Evolutionary conservation across 1,284 basidiomycete species (phyloP).

Genomic region (Naganishia cerealis): DNA sequence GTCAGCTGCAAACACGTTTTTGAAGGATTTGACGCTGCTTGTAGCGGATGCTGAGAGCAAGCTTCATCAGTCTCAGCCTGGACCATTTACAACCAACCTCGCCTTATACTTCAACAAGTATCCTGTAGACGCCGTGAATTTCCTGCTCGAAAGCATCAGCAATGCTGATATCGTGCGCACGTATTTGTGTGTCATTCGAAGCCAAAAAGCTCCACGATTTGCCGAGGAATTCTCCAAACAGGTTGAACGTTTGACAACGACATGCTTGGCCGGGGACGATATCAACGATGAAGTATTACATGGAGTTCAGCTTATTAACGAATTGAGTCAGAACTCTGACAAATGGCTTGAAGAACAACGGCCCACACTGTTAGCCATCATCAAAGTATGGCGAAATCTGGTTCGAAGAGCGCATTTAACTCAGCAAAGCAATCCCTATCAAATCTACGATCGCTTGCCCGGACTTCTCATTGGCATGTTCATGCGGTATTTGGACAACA

Average conservation of each 20-base stretch:
- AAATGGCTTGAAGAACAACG: conserved; percentile 70
- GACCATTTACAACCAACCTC: conserved; percentile 91
- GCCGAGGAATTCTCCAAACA: conserved; percentile 70
- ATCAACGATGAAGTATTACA: conserved; percentile 56
- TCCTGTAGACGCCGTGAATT: conserved; percentile 76
- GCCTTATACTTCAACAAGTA: conserved; percentile 90
- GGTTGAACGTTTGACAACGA: conserved; percentile 63
- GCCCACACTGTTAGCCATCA: conserved; percentile 66
- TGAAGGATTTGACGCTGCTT: conserved; percentile 78
- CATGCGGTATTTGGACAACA: conserved; percentile 63
- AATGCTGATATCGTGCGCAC: conserved; percentile 75
- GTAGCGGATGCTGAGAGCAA: conserved; percentile 92
- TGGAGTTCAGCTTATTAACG: conserved; percentile 72
- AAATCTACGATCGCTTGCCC: conserved; percentile 65
- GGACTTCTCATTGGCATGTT: conserved; percentile 73
- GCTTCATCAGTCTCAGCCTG: conserved; percentile 83
- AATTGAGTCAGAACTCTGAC: conserved; percentile 69
- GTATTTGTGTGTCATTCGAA: conserved; percentile 74
- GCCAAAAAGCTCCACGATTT: conserved; percentile 72
- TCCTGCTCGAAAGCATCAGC: conserved; percentile 77
- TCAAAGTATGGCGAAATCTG: conserved; percentile 68
- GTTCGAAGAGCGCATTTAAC: conserved; percentile 45
- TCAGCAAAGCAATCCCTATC: conserved; percentile 52
- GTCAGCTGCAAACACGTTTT: conserved; percentile 86
- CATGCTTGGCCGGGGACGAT: conserved; percentile 60